Base-by-base conservation (phyloP, 2,329 filamentous ascomycete species). In the Hypoxylon sp. region DNA sequence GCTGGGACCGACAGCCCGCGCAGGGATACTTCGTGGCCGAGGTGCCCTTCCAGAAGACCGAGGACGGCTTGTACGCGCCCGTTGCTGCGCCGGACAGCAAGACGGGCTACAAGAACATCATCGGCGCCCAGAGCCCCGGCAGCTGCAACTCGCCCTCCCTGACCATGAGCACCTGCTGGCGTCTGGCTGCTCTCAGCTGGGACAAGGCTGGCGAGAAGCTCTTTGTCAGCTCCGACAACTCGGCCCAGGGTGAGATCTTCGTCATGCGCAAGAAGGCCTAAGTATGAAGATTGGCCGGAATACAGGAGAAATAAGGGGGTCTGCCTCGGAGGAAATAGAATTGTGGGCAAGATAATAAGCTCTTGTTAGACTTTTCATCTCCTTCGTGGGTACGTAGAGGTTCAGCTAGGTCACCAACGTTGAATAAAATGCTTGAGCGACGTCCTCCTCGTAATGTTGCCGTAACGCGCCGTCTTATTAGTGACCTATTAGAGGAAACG, bases 161-260 rank as follows among this genome's bases (percentile, higher is more conserved):
- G 23, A 68, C 63, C 23, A 62, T 62, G 61, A 65, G 61, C 50
- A 67, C 66, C n/a, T 85, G 82, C 69, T 82, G 84, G 71, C 74
- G 83, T 5, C 79, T 81, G 4, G 79, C 81, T 0, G 80, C 79
- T 0, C 69, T 85, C 6, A 66, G 60, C 1, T 73, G 74, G 55
- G 74, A 77, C 63, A 60, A 55, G 2, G 65, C 73, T 13, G 81
- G 81, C 17, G 48, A 68, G 6, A 70, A 80, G 2, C 72, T 86
- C 18, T 86, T 80, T 70, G 76, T 84, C 70, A 80, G 75, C 59
- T 80, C 77, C 31, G 83, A 86, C 65, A 70, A 70, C 54, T 45
- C 58, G 37, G 65, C 76, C 1, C 81, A 80, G 3, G 83, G 83
- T 1, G 83, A 87, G 72, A 64, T 71, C 41, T 71, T 72, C 48